Evolutionary conservation across 2,329 filamentous ascomycete genomes (phyloP).

Genomic region (Cytospora paraplurivora): DNA sequence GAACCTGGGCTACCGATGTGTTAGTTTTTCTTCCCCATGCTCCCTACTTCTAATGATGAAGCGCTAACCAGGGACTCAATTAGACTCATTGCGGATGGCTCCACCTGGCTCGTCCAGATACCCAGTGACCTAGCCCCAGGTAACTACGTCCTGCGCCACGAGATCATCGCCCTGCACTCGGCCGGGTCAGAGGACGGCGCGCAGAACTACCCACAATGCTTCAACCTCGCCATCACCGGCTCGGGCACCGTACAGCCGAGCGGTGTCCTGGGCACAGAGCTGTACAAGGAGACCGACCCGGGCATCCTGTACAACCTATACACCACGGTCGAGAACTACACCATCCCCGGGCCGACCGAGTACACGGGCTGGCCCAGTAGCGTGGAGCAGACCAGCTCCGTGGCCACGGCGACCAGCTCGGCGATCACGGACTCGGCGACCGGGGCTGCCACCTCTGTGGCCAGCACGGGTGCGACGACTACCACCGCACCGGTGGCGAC

Average conservation of each 20-base stretch:
- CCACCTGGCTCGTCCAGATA: constrained; percentile 47
- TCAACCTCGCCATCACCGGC: constrained; percentile 52
- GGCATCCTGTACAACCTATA: constrained; percentile 60
- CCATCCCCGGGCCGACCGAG: constrained; percentile 29
- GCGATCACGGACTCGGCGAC: constrained; percentile 16
- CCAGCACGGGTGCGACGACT: constrained; percentile 15
- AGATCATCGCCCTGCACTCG: constrained; percentile 50
- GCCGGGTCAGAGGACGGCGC: constrained; percentile 43
- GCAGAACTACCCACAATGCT: constrained; percentile 52
- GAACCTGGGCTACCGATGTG: constrained; percentile 44
- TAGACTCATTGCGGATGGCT: constrained; percentile 46
- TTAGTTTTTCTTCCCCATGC: constrained; percentile 33
- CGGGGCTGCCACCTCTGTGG: background rate
- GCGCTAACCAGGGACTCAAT: constrained; percentile 19
- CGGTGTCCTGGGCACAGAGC: constrained; percentile 51
- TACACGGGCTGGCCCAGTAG: constrained; percentile 32
- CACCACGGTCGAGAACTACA: constrained; percentile 30
- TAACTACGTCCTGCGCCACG: constrained; percentile 50
- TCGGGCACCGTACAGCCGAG: constrained; percentile 42
- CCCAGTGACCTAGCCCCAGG: constrained; percentile 43
- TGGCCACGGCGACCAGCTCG: constrained; percentile 26
- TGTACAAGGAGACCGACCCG: constrained; percentile 55
- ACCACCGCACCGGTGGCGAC: constrained; percentile 4
- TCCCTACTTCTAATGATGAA: background rate
- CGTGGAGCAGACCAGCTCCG: constrained; percentile 29